phyloP scores from a whole-genome alignment of 805 yeast species.

The Isabelozyma heimii region DNA sequence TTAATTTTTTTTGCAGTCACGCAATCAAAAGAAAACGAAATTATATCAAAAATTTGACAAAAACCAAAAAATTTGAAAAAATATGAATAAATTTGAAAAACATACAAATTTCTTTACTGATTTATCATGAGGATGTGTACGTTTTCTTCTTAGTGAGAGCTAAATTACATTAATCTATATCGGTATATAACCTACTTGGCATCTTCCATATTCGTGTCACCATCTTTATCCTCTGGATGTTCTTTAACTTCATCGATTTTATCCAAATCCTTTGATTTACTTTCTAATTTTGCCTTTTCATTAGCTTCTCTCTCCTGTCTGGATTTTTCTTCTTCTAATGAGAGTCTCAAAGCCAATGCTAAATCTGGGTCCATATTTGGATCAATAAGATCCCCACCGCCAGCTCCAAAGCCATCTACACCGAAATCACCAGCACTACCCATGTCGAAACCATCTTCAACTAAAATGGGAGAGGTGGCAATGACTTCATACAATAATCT shows the following conservation, averaged over 20 bases:
- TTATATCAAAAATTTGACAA: neutral
- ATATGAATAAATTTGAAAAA: neutral
- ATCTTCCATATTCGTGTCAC: slow-evolving; percentile 4
- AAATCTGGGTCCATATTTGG: slow-evolving; percentile 95
- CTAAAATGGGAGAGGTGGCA: slow-evolving; percentile 70
- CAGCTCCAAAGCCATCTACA: slow-evolving; percentile 45
- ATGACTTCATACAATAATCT: slow-evolving; percentile 79
- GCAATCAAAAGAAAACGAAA: neutral
- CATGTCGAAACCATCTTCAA: slow-evolving; percentile 57
- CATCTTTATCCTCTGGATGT: slow-evolving; percentile 10
- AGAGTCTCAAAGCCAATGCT: slow-evolving; percentile 91
- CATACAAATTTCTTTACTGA: no score
- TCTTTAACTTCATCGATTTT: slow-evolving; percentile 28
- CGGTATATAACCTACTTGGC: neutral
- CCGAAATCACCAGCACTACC: slow-evolving; percentile 44
- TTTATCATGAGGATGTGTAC: no score
- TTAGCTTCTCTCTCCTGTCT: slow-evolving; percentile 77
- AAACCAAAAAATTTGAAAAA: neutral
- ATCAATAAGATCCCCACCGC: slow-evolving; percentile 50
- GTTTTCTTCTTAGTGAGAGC: neutral
- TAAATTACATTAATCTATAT: neutral
- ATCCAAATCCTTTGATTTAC: slow-evolving; percentile 19
- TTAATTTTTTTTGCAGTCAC: neutral
- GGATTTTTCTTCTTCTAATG: slow-evolving; percentile 90
- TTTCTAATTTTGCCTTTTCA: slow-evolving; percentile 23